Conservation (phyloP, 2,329 filamentous ascomycete species). For the Colletotrichum simmondsii region DNA sequence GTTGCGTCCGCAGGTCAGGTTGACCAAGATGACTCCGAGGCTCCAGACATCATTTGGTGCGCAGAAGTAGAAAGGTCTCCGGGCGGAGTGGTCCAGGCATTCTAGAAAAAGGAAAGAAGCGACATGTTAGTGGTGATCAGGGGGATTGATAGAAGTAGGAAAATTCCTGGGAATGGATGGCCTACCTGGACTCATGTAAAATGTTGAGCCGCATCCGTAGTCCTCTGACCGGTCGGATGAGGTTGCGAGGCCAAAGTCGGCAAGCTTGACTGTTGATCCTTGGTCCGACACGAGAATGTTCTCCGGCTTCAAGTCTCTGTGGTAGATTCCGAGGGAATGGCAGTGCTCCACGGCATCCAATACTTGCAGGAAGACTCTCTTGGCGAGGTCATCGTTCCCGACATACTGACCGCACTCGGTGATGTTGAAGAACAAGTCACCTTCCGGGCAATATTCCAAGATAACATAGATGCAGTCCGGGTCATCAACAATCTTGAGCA, state of each 20-base stretch:
- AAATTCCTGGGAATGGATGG: slow-evolving; percentile 37
- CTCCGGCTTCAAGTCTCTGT: slow-evolving; percentile 97
- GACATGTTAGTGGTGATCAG: slow-evolving; percentile 41
- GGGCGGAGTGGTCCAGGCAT: slow-evolving; percentile 82
- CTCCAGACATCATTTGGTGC: slow-evolving; percentile 98
- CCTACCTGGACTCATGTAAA: slow-evolving; percentile 99
- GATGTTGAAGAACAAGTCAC: slow-evolving; percentile 97
- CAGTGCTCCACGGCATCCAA: slow-evolving; percentile 96
- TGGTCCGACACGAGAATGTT: slow-evolving; percentile 94
- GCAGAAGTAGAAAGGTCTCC: slow-evolving; percentile 85
- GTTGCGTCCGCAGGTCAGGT: slow-evolving; percentile 97
- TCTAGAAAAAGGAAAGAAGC: slow-evolving; percentile 65
- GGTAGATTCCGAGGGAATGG: slow-evolving; percentile 93
- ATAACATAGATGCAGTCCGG: slow-evolving; percentile 95
- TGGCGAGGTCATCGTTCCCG: slow-evolving; percentile 89
- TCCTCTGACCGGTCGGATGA: slow-evolving; percentile 86
- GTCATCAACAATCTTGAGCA: slow-evolving; percentile 93
- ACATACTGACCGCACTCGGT: slow-evolving; percentile 94
- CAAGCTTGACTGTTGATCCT: slow-evolving; percentile 91
- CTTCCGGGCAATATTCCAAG: slow-evolving; percentile 96
- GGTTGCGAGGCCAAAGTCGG: slow-evolving; percentile 96
- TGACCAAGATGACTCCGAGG: slow-evolving; percentile 97
- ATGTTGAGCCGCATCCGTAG: slow-evolving; percentile 97
- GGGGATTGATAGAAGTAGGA: slow-evolving; percentile 29
- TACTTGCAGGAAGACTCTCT: slow-evolving; percentile 91